A percentile compares a stretch with the other conserved stretches of the same genome.
phyloP scores from a whole-genome alignment of 129 eudicot genomes.

The Oenanthe sinensis region DNA sequence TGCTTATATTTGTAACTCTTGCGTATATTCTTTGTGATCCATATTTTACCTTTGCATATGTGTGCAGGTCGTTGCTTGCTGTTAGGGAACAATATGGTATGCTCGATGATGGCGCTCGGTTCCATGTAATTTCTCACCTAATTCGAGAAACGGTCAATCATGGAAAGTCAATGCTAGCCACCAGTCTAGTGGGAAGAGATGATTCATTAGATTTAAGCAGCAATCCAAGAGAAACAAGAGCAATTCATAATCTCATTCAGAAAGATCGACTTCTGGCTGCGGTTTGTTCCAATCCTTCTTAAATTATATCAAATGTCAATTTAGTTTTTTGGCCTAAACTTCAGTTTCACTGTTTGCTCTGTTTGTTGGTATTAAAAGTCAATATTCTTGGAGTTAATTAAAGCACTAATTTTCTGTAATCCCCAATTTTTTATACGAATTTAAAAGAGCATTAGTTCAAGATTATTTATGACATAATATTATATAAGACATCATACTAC shows the following conservation, averaged over 20 bases:
- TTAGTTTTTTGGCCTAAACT: background rate
- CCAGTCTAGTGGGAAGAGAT: slow-evolving; percentile 54
- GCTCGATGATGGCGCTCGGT: slow-evolving; percentile 87
- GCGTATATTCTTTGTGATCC: background rate
- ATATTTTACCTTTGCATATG: slow-evolving; percentile 15
- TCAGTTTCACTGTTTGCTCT: background rate
- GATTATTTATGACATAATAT: background rate
- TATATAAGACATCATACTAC: background rate
- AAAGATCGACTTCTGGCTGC: slow-evolving; percentile 79
- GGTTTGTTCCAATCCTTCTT: slow-evolving; percentile 37
- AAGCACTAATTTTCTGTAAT: background rate
- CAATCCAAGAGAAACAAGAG: slow-evolving; percentile 43
- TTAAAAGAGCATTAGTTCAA: background rate
- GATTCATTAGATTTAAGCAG: slow-evolving; percentile 52
- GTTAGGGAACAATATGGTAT: slow-evolving; percentile 75
- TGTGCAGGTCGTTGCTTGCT: slow-evolving; percentile 72
- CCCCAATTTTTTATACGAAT: background rate
- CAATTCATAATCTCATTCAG: slow-evolving; percentile 79
- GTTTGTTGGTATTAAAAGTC: background rate
- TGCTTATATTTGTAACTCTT: background rate
- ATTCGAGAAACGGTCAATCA: slow-evolving; percentile 87
- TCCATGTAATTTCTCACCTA: slow-evolving; percentile 83
- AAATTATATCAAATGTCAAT: background rate
- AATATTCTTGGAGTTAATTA: background rate
- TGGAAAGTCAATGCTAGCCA: slow-evolving; percentile 79